phyloP scores from a whole-genome alignment of 257 asterid species.

The Solanum commersonii region DNA sequence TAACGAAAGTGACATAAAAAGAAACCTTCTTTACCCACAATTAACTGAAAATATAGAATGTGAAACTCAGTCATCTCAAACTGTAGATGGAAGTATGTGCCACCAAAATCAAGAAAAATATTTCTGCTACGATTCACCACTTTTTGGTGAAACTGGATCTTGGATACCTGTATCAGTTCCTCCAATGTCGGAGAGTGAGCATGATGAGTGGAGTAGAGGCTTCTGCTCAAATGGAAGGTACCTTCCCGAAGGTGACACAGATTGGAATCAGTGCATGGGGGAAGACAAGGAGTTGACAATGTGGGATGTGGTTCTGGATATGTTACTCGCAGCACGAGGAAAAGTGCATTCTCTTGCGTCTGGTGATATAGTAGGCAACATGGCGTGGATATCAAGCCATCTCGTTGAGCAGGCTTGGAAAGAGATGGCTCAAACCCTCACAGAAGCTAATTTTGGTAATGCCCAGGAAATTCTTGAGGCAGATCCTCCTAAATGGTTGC shows the following conservation, averaged over 20 bases:
- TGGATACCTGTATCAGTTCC: constrained; percentile 99
- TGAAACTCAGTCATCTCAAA: constrained; percentile 11
- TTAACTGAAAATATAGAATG: constrained; percentile 5
- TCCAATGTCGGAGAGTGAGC: constrained; percentile 84
- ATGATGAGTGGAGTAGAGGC: constrained; percentile 72
- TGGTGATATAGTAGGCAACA: constrained; percentile 50
- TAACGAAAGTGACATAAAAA: constrained; percentile 5
- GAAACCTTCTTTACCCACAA: constrained; percentile 7
- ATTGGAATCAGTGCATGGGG: constrained; percentile 49
- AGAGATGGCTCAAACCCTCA: constrained; percentile 90
- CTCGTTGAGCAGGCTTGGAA: constrained; percentile 91
- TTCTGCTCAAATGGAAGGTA: constrained; percentile 67
- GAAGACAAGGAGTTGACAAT: constrained; percentile 81
- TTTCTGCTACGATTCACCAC: constrained; percentile 75
- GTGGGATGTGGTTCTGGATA: constrained; percentile 97
- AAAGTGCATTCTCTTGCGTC: constrained; percentile 59
- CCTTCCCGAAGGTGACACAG: constrained; percentile 56
- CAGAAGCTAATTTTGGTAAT: constrained; percentile 55
- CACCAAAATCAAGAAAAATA: constrained; percentile 38
- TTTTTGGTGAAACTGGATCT: constrained; percentile 78
- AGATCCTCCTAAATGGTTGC: constrained; percentile 94
- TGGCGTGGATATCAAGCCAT: constrained; percentile 64
- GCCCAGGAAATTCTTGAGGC: constrained; percentile 75
- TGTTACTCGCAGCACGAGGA: constrained; percentile 92
- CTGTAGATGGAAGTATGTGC: constrained; percentile 3